These are phyloP conservation scores for Alternaria dauci DNA, from an alignment of 2,329 filamentous ascomycete species.

Conservation along the genomic window DNA sequence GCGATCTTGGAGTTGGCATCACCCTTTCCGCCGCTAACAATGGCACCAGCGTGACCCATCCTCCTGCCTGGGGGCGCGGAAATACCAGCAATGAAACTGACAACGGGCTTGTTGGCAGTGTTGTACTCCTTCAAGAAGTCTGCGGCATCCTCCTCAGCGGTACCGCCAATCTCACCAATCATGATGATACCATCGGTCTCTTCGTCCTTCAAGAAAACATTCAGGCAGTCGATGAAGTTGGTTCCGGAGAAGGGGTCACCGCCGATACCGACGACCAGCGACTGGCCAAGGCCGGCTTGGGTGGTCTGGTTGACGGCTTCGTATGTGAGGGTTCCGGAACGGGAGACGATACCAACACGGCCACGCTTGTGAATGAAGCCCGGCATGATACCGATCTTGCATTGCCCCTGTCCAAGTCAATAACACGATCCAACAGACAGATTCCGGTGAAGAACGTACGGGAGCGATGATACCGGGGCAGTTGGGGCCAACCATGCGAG, in stretches of 20 bases:
- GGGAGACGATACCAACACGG: constrained; percentile 97
- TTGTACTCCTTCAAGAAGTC: constrained; percentile 95
- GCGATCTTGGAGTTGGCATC: constrained; percentile 98
- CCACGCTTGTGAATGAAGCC: constrained; percentile 99
- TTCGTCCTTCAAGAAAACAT: constrained; percentile 93
- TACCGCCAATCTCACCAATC: constrained; percentile 99
- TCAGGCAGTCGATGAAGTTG: constrained; percentile 99
- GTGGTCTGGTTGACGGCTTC: constrained; percentile 99
- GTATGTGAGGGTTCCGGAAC: constrained; percentile 97
- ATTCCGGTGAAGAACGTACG: constrained; percentile 51
- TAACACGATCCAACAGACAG: background rate
- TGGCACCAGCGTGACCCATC: constrained; percentile 99
- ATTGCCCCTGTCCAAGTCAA: constrained; percentile 74
- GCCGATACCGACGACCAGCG: constrained; percentile 96
- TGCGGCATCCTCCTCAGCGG: constrained; percentile 96
- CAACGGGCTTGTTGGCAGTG: constrained; percentile 92
- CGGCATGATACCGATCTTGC: constrained; percentile 99
- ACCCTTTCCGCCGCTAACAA: constrained; percentile 96
- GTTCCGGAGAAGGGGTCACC: constrained; percentile 99
- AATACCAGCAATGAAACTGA: constrained; percentile 98
- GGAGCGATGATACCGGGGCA: constrained; percentile 96
- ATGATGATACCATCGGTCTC: constrained; percentile 99
- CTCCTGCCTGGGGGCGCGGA: constrained; percentile 93
- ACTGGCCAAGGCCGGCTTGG: constrained; percentile 94
- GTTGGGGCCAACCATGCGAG: constrained; percentile 94